Evolutionary conservation across 1,284 basidiomycete species (phyloP).

Genomic region (Volvariella volvacea): DNA sequence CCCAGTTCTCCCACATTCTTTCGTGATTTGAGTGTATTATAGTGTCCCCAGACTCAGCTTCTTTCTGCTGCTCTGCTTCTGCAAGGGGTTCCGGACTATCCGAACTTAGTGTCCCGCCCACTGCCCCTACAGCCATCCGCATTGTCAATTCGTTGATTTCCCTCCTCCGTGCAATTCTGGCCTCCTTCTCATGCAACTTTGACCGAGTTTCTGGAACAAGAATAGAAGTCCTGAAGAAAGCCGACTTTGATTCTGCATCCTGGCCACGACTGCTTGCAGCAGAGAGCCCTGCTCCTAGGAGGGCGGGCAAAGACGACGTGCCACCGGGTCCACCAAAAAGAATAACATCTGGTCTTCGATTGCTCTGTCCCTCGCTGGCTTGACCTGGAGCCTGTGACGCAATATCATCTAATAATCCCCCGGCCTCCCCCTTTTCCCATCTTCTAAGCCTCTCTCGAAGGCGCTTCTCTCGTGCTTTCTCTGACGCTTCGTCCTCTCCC

Average conservation of each 20-base stretch:
- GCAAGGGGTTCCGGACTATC: conserved; percentile 2
- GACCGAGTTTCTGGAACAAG: conserved; percentile 64
- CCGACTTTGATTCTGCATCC: conserved; percentile 23
- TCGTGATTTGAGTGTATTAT: conserved; percentile 4
- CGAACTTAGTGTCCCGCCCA: conserved; percentile 49
- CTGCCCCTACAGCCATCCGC: conserved; percentile 69
- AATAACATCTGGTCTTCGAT: conserved; percentile 41
- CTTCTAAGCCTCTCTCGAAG: conserved; percentile 58
- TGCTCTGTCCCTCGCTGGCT: conserved; percentile 28
- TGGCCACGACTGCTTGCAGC: conserved; percentile 12
- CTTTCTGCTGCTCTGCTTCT: conserved; percentile 10
- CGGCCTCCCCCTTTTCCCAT: conserved; percentile 59
- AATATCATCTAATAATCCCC: conserved; percentile 48
- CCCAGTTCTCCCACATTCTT: conserved; percentile 72
- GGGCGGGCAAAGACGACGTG: conserved; percentile 19
- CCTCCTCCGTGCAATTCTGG: conserved; percentile 54
- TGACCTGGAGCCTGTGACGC: conserved; percentile 39
- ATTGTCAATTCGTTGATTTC: conserved; percentile 76
- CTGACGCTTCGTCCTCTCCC: conserved; percentile 57
- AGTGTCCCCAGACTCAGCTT: conserved; percentile 13
- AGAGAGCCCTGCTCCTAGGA: conserved; percentile 13
- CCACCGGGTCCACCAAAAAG: conserved; percentile 36
- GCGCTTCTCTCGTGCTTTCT: conserved; percentile 60
- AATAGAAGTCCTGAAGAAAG: conserved; percentile 68
- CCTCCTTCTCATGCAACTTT: conserved; percentile 44